phyloP scores from a whole-genome alignment of 2,329 filamentous ascomycete genomes.

The Claviceps africana region DNA sequence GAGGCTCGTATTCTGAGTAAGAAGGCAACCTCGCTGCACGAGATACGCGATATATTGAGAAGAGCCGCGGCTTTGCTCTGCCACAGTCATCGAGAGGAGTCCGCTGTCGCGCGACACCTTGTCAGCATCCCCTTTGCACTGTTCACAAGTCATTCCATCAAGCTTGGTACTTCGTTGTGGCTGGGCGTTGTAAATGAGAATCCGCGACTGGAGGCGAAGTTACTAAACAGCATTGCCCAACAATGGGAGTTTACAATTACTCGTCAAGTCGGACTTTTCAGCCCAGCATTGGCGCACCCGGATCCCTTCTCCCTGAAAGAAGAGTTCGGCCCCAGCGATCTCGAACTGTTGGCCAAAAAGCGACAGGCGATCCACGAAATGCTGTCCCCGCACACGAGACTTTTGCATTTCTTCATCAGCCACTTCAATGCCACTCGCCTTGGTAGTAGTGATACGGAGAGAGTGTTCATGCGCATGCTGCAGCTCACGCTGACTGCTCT shows the following conservation, averaged over 20 bases:
- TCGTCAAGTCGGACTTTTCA: conserved; percentile 69
- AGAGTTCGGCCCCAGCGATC: conserved; percentile 86
- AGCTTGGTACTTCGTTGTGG: conserved; percentile 90
- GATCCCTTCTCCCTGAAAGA: conserved; percentile 86
- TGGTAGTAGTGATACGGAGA: conserved; percentile 67
- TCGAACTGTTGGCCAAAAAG: conserved; percentile 55
- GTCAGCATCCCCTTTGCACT: conserved; percentile 86
- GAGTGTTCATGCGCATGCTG: conserved; percentile 68
- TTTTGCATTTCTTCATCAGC: conserved; percentile 81
- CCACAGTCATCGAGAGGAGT: conserved; percentile 59
- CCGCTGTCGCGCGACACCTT: conserved; percentile 69
- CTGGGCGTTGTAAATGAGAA: conserved; percentile 95
- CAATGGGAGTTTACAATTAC: conserved; percentile 82
- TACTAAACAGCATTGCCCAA: conserved; percentile 75
- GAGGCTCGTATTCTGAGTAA: conserved; percentile 56
- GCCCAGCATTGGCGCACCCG: conserved; percentile 52
- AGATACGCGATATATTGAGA: conserved; percentile 69
- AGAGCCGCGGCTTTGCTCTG: conserved; percentile 79
- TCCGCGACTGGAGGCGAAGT: conserved; percentile 68
- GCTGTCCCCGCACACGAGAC: conserved; percentile 70
- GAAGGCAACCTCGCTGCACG: conserved; percentile 54
- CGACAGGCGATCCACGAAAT: conserved; percentile 71
- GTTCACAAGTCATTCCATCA: conserved; percentile 91
- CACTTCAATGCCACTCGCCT: conserved; percentile 91
- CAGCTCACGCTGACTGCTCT: conserved; percentile 65